Evolutionary conservation across 345 rosid species (phyloP).

Genomic region (Toxicodendron radicans): DNA sequence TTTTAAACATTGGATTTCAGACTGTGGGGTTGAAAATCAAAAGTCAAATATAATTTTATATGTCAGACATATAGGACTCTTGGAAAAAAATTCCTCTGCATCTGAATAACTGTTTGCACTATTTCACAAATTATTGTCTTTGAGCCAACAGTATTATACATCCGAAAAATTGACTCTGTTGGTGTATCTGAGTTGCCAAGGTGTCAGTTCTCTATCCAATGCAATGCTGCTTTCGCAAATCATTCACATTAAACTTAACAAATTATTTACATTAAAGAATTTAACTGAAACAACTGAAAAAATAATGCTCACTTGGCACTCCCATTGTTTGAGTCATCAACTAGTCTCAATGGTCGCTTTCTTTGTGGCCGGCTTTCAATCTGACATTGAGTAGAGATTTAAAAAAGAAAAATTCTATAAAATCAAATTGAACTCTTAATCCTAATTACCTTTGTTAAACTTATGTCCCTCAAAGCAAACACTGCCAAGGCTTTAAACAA

Average conservation of each 20-base stretch:
- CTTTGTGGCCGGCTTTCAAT: slow-evolving; percentile 60
- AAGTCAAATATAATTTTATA: not conserved
- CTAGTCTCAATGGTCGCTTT: slow-evolving; percentile 49
- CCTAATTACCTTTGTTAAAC: slow-evolving; percentile 45
- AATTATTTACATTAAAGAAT: not conserved
- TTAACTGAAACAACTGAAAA: not conserved
- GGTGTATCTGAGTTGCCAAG: not conserved
- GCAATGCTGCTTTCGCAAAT: not conserved
- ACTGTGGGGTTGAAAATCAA: not conserved
- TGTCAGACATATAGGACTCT: not conserved
- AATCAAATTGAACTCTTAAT: not conserved
- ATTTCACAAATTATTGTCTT: not conserved
- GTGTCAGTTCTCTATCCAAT: not conserved
- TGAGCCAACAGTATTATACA: not conserved
- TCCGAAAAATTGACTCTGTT: not conserved
- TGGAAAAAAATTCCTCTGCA: not conserved
- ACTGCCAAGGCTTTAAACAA: slow-evolving; percentile 59
- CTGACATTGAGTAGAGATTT: slow-evolving; percentile 21
- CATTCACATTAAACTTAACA: not conserved
- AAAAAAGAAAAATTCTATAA: not conserved
- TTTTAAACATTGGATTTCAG: not conserved
- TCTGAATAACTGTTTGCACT: not conserved
- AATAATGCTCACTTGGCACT: slow-evolving; percentile 45
- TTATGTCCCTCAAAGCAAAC: slow-evolving; percentile 51
- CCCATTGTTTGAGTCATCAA: slow-evolving; percentile 52